A percentile compares a stretch with the other conserved stretches of the same genome.
These are phyloP conservation scores for Phytopythium sindhum DNA, from an alignment of 352 stramenopile species.

Conservation along the genomic window DNA sequence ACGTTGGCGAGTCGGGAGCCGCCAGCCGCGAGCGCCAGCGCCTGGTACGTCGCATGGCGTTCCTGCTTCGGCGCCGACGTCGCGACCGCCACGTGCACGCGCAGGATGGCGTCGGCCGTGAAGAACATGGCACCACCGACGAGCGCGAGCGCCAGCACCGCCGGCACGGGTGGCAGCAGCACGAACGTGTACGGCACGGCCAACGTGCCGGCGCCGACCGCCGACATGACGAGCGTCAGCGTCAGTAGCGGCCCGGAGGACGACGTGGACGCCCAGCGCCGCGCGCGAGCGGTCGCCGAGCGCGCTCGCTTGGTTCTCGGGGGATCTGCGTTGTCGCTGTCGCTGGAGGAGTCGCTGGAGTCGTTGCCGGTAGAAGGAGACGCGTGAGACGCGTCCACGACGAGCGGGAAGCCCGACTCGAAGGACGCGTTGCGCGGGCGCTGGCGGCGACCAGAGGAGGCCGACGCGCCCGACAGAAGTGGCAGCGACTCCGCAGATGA, in stretches of 20 bases:
- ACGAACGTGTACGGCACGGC: constrained; percentile 70
- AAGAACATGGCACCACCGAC: constrained; percentile 69
- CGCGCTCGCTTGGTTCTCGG: background rate
- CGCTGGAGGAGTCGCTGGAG: constrained; percentile 11
- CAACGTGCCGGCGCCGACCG: constrained; percentile 51
- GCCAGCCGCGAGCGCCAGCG: constrained; percentile 50
- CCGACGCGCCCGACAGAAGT: constrained; percentile 15
- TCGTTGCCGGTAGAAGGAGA: background rate
- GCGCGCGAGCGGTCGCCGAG: background rate
- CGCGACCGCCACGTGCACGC: constrained; percentile 54
- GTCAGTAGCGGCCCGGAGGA: constrained; percentile 8
- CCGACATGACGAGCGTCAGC: constrained; percentile 58
- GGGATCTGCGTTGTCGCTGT: background rate
- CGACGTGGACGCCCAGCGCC: background rate
- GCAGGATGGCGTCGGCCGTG: constrained; percentile 61
- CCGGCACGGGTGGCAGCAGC: constrained; percentile 37
- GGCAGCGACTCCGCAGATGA: constrained; percentile 16
- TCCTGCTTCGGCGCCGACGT: constrained; percentile 26
- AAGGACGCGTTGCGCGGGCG: constrained; percentile 25
- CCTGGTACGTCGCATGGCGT: constrained; percentile 59
- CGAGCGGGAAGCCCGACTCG: constrained; percentile 28
- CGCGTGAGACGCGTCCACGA: constrained; percentile 18
- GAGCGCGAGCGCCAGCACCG: constrained; percentile 36
- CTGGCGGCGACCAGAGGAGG: constrained; percentile 10
- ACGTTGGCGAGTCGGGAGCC: constrained; percentile 46